Base-by-base conservation (phyloP, 257 asterid species). In the Lantana camara region DNA sequence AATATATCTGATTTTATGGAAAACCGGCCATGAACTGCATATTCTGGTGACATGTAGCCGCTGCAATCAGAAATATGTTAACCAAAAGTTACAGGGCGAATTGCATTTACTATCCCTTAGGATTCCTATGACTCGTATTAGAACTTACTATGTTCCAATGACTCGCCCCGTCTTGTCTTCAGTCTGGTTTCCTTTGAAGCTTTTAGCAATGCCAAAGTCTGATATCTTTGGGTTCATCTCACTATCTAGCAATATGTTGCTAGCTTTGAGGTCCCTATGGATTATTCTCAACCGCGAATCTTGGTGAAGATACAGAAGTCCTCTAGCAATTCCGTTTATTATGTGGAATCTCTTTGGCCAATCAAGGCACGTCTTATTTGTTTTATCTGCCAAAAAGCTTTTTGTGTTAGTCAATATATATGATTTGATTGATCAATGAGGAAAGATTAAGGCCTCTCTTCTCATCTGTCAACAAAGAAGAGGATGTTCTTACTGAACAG, bases 211-310 rank as follows among this genome's bases (percentile, higher is more conserved):
- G 4, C 80, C 83, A 3, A 75, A 79, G 23, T 74, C 80, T 51
- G 83, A 74, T 57, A 79, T 74, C 51, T 79, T 79, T 0, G 78
- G 80, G 23, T 63, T 68, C 73, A 79, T 54, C 12, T 79, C 76
- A 9, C 1, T 15, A 30, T 78, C 80, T 23, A 79, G 44, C 35
- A 79, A 55, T 7, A 79, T 35, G 40, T 79, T 79, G 68, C 67
- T 60, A 8, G 76, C 78, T 61, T 74, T 79, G 41, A 53, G 59
- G 40, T 53, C 59, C 14, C 59, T n/a, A 7, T 53, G 59, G 59
- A 53, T 53, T 24, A 78, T 71, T 58, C 75, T 74, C 27, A 78
- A 27, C 14, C 77, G 24, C 2, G 83, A 74, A 52, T 78, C 78
- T 15, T 78, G 68, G 47, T 74, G 83, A 38, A 78, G 83, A 71